Evolutionary conservation across 176 grass and related monocot species (phyloP), one percentile per base, ranked within the genome.

Genomic region (Cenchrus fungigraminus): DNA sequence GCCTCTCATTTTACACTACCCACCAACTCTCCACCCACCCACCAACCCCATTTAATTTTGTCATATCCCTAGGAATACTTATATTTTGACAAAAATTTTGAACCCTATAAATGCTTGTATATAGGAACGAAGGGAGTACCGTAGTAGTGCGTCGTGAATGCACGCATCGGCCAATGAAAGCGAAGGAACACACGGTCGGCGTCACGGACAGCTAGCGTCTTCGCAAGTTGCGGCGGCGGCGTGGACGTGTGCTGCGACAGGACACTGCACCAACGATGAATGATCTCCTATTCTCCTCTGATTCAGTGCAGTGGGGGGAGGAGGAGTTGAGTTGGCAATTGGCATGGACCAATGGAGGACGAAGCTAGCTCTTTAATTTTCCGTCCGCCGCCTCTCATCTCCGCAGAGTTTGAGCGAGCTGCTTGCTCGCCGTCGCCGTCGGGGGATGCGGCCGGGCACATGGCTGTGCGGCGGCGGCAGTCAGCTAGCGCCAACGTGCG

Each of bases 381-480:
- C 40, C 53, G 29, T n/a, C 51, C 2, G 14, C 7, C 2, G 44
- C 44, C 44, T 45, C 44, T 45, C 44, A 45, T 42, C 59, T 43
- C 40, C 73, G 58, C 62, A 2, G n/a, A 77, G 83, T 85, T 68
- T n/a, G 77, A 43, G 49, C 76, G 31, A 29, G 29, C 3, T 40
- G 37, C 37, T 40, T 10, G 57, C 47, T 32, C 20, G 14, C 14
- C 11, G 22, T 25, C 59, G 59, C 5, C 5, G 68, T 28, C 69
- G 45, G 45, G 42, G n/a, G n/a, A 3, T 29, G 37, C 34, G 52
- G 28, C 28, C 57, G 29, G 47, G 57, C 77, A 81, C 60, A 73
- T 74, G 85, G 46, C 58, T 86, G 4, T 29, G 73, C 47, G 29
- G 63, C 49, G 12, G 1, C 19, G 46, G 59, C 47, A 1, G 49